Evolutionary conservation across 108 stramenopile genomes (phyloP), one percentile per base, ranked within the genome.

Genomic region (Epipyxis sp.): DNA sequence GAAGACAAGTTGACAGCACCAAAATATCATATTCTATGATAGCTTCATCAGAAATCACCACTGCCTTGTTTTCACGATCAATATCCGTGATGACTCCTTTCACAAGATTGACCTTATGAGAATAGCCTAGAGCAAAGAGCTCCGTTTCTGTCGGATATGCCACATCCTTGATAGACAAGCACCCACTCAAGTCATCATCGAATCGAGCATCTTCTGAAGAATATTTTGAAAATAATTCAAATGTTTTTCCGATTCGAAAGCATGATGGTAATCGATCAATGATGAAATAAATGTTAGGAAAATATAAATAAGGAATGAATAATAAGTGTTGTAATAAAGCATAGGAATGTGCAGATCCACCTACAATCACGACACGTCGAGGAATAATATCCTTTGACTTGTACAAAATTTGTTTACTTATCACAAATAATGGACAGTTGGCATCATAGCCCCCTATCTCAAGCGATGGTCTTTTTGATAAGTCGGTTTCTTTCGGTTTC

Each of bases 11-110:
- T 6, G 71, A 46, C 3, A 74, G 3, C 71, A 74, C n/a, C 34
- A 74, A 32, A 42, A 35, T 27, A 74, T 74, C 71, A 42, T 74
- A 74, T 37, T 74, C 71, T 10, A 74, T 10, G 44, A 74, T 32
- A 6, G 43, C 3, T 57, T 74, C 71, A 42, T 74, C 71, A 6
- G 71, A 74, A 6, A 74, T 42, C 27, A 74, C 50, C 10, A 74
- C 50, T 13, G 71, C 71, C 3, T 32, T 37, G 34, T 74, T 27
- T 37, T 74, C 50, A 42, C 71, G 71, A 37, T 74, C 71, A 42
- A 74, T 74, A 37, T 74, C 71, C 20, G 71, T 54, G 6, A 74
- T 10, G 20, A 43, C 25, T 10, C 71, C 71, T 10, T 32, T 37
- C 20, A 74, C 6, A 37, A 74, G n/a, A 37, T 46, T 6, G 6